Evolutionary conservation across 371 early-diverging fungal species (phyloP), one percentile per base, ranked within the genome.

Genomic region (Choanephora cucurbitarum): DNA sequence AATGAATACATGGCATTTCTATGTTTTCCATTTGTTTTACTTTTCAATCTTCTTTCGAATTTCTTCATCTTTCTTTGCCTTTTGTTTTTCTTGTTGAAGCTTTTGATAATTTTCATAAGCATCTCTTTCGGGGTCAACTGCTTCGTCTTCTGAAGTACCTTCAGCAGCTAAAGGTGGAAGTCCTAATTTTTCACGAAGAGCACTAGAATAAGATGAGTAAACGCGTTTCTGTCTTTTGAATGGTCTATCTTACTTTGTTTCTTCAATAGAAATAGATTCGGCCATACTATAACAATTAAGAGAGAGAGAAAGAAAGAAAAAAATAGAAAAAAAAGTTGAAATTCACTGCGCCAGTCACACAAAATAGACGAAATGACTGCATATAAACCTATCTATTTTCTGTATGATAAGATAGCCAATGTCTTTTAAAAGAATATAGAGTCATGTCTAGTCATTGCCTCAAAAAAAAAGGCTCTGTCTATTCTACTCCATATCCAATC

Each of bases 41-140:
- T 80, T 84, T 70, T 81, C 83, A 60, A 84, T 83, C 32, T 72
- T 72, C 11, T 69, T 73, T 51, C 66, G 71, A 44, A 81, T 72
- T 24, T 72, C 79, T 43, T 81, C 62, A 28, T 72, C 83, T 55
- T 78, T 73, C 0, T 71, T 64, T 33, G 65, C 74, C 48, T 70
- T 77, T 32, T 79, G 65, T 52, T 73, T 63, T 39, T 85, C 80
- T 21, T 84, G 73, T 31, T 82, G 75, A 17, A 70, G 57, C 23
- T 70, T 73, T 61, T 69, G 77, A 42, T 73, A 84, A 69, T 93
- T 93, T 0, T 88, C 85, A 40, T 77, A 81, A 13, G 89, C 91
- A 33, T 67, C 59, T 63, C 79, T 57, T 19, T 80, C 77, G 28
- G 74, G 72, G 52, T 77, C 79, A n/a, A 70, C 63, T 33, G 52